These are phyloP conservation scores for Pythium pyrilobum DNA, from an alignment of 352 stramenopile genomes.

Conservation along the genomic window DNA sequence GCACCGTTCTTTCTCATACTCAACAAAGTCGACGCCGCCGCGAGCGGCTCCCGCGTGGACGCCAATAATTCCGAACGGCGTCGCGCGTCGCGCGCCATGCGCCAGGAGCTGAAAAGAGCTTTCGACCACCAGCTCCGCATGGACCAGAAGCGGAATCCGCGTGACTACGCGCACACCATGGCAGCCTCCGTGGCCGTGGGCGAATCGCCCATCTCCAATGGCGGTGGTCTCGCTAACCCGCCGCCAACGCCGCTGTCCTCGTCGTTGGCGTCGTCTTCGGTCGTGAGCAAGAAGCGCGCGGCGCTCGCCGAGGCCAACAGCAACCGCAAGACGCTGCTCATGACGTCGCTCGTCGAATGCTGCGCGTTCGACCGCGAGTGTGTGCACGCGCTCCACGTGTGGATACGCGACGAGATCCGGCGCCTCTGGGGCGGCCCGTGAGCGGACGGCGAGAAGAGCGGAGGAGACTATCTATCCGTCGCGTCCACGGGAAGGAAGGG, in stretches of 20 bases:
- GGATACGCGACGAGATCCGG: conserved; percentile 38
- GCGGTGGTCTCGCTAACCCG: background rate
- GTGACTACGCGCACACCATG: background rate
- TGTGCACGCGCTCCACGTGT: conserved; percentile 27
- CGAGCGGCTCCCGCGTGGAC: background rate
- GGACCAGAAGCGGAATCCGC: conserved; percentile 33
- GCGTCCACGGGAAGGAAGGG: too few species aligned
- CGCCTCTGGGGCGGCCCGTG: conserved; percentile 9
- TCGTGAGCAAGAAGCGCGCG: conserved; percentile 3
- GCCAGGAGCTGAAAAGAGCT: conserved; percentile 43
- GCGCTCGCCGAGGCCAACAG: conserved; percentile 11
- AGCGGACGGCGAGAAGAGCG: too few species aligned
- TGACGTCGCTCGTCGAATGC: conserved; percentile 45
- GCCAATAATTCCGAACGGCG: conserved; percentile 24
- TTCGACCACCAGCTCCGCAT: conserved; percentile 44
- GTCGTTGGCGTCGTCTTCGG: background rate
- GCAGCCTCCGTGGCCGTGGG: background rate
- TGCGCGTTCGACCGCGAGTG: conserved; percentile 40
- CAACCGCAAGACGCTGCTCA: conserved; percentile 22
- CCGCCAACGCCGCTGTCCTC: background rate
- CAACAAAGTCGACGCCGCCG: conserved; percentile 50
- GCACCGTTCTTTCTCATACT: conserved; percentile 45
- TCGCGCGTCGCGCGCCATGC: conserved; percentile 24
- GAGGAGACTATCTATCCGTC: too few species aligned
- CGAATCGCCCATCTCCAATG: background rate